Conservation (phyloP, 2,329 filamentous ascomycete species). For the Cladosporium sp. region DNA sequence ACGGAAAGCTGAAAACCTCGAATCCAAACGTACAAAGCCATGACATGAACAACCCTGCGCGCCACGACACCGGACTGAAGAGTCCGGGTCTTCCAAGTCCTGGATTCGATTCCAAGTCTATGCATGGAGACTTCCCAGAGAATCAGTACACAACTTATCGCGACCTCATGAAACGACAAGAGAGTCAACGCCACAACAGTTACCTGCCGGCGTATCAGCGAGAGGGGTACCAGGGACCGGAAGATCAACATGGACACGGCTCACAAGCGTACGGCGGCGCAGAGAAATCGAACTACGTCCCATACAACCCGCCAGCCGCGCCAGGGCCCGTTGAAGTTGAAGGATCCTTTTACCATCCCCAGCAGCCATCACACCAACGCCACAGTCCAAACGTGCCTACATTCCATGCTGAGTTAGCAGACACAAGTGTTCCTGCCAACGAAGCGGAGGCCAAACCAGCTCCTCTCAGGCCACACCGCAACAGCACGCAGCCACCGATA, state of each 20-base stretch:
- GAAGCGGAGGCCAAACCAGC: slow-evolving; percentile 3
- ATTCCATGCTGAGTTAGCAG: slow-evolving; percentile 25
- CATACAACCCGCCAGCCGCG: slow-evolving; percentile 20
- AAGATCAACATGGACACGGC: slow-evolving; percentile 12
- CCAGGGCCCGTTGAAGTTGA: slow-evolving; percentile 37
- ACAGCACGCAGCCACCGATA: slow-evolving; percentile 1
- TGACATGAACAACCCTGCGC: slow-evolving; percentile 12
- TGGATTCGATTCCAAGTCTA: slow-evolving; percentile 15
- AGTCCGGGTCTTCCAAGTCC: slow-evolving; percentile 13
- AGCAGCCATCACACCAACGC: slow-evolving; percentile 24
- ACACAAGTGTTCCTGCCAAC: slow-evolving; percentile 14
- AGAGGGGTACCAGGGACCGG: slow-evolving; percentile 23
- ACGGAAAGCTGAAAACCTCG: slow-evolving; percentile 58
- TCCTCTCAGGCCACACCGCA: slow-evolving; percentile 8
- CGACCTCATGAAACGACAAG: slow-evolving; percentile 20
- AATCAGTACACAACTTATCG: slow-evolving; percentile 28
- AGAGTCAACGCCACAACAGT: slow-evolving; percentile 14
- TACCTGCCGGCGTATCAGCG: slow-evolving; percentile 26
- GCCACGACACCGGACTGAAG: slow-evolving; percentile 11
- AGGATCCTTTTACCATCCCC: slow-evolving; percentile 36
- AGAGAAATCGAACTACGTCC: slow-evolving; percentile 19
- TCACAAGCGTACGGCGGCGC: slow-evolving; percentile 18
- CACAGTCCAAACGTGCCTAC: slow-evolving; percentile 13
- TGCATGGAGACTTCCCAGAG: slow-evolving; percentile 4
- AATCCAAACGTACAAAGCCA: slow-evolving; percentile 35